Evolutionary conservation across 2,329 filamentous ascomycete genomes (phyloP), one percentile per base, ranked within the genome.

Genomic region (Claviceps spartinae): DNA sequence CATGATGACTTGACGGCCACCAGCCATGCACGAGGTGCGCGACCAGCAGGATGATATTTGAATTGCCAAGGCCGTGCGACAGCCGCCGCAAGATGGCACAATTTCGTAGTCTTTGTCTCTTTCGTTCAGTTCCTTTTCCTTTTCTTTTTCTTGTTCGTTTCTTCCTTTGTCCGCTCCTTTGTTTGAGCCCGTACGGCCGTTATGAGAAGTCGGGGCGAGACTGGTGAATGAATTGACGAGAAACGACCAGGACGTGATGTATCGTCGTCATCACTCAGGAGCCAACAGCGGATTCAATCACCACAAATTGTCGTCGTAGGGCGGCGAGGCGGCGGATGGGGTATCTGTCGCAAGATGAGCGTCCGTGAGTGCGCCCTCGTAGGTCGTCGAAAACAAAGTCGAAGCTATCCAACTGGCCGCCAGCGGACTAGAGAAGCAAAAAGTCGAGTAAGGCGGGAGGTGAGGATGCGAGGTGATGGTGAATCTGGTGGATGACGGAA

Each of bases 1-100:
- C 53, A 54, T 63, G 56, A 60, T 55, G 56, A 47, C 44, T 22
- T 24, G 37, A 24, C 43, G 43, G 24, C 22, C 14, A 20, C 30
- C 30, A 49, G 52, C 50, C 50, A 44, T 52, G 37, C 26, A 52
- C 43, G 26, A 36, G 41, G 42, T 46, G 40, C 41, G 24, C 34
- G 43, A 34, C 16, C 20, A 34, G 42, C 46, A 8, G 43, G 36
- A 9, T 20, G 20, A 24, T 43, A 22, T 5, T 34, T 42, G 20
- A 22, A 36, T 30, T 34, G n/a, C 13, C 37, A 9, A 20, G 36
- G 43, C 38, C 34, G 52, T 37, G 30, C 52, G 48, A 48, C n/a
- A 9, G 47, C 36, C 51, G 51, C 47, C 42, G 36, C 43, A 24
- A 8, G 22, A 46, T 34, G 30, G 30, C 30, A 34, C 30, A 11